Evolutionary conservation across 2,329 filamentous ascomycete species (phyloP).

Genomic region (Botrytis elliptica): DNA sequence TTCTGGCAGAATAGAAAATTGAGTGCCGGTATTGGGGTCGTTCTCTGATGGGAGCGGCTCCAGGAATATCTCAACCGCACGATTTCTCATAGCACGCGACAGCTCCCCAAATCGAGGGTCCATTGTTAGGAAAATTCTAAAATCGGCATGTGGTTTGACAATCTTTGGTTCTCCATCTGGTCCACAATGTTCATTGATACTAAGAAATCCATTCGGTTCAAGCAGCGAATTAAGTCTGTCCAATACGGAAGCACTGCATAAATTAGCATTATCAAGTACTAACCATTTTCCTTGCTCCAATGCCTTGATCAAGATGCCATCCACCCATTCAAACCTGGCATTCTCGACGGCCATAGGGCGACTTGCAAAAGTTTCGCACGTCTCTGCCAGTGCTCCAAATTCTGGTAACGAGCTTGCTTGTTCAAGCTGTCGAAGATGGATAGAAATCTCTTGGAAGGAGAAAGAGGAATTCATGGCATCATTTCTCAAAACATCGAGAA

Average conservation of each 20-base stretch:
- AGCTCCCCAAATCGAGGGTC: conserved; percentile 90
- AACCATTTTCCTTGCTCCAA: conserved; percentile 86
- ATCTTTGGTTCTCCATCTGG: conserved; percentile 77
- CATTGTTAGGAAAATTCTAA: conserved; percentile 90
- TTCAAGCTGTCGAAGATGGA: conserved; percentile 36
- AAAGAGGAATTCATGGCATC: conserved; percentile 23
- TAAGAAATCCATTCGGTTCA: conserved; percentile 82
- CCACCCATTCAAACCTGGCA: conserved; percentile 92
- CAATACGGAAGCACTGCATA: conserved; percentile 92
- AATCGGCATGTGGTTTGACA: conserved; percentile 78
- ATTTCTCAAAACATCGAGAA: conserved; percentile 51
- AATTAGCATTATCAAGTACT: conserved; percentile 93
- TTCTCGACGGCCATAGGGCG: conserved; percentile 60
- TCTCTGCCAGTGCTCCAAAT: conserved; percentile 31
- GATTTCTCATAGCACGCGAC: conserved; percentile 94
- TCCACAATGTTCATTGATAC: conserved; percentile 89
- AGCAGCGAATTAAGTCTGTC: conserved; percentile 93
- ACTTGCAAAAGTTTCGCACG: conserved; percentile 46
- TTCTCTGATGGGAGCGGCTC: conserved; percentile 40
- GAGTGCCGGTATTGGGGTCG: background rate
- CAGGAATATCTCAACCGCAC: conserved; percentile 86
- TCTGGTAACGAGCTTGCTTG: conserved; percentile 45
- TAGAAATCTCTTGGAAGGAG: conserved; percentile 36
- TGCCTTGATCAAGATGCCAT: conserved; percentile 87
- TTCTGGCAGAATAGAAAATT: conserved; percentile 27